Percentiles rank a stretch among this genome's conserved stretches.
These are phyloP conservation scores for Pseudotsuga menziesii DNA, from an alignment of 75 land plant genomes.

Conservation along the genomic window DNA sequence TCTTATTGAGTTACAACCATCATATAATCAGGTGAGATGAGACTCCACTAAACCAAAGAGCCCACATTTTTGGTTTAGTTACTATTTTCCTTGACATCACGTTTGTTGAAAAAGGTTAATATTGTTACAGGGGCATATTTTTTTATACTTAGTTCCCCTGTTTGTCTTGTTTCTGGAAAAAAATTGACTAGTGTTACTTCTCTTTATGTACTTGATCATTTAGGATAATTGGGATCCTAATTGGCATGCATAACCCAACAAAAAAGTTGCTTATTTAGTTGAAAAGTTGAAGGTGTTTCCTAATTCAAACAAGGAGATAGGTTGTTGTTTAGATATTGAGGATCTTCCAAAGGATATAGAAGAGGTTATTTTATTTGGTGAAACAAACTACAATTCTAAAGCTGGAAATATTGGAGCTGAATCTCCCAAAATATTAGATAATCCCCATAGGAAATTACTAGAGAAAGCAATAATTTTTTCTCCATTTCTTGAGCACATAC, in stretches of 20 bases:
- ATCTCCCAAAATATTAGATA: background rate
- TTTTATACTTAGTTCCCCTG: background rate
- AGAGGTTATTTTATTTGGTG: background rate
- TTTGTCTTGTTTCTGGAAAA: slow-evolving; percentile 12
- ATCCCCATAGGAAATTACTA: slow-evolving; percentile 12
- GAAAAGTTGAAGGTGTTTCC: slow-evolving; percentile 53
- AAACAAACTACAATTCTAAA: background rate
- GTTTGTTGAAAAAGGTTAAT: background rate
- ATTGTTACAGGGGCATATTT: background rate
- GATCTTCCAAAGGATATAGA: background rate
- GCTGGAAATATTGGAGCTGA: background rate
- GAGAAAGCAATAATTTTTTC: slow-evolving; percentile 94
- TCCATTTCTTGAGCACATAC: slow-evolving; percentile 97
- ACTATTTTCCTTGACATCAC: no score
- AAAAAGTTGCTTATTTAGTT: slow-evolving; percentile 85
- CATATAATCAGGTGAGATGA: slow-evolving; percentile 70
- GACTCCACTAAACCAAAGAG: background rate
- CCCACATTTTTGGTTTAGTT: no score
- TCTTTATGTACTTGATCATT: slow-evolving; percentile 3
- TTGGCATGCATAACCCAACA: slow-evolving; percentile 97
- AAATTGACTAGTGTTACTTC: no score
- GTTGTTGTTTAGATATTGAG: slow-evolving; percentile 5
- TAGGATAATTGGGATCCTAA: slow-evolving; percentile 97
- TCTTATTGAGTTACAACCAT: slow-evolving; percentile 95
- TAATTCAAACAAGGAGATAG: slow-evolving; percentile 26